These are phyloP conservation scores for Blepharisma japonicum DNA, from an alignment of 73 alveolate genomes.

Conservation along the genomic window DNA sequence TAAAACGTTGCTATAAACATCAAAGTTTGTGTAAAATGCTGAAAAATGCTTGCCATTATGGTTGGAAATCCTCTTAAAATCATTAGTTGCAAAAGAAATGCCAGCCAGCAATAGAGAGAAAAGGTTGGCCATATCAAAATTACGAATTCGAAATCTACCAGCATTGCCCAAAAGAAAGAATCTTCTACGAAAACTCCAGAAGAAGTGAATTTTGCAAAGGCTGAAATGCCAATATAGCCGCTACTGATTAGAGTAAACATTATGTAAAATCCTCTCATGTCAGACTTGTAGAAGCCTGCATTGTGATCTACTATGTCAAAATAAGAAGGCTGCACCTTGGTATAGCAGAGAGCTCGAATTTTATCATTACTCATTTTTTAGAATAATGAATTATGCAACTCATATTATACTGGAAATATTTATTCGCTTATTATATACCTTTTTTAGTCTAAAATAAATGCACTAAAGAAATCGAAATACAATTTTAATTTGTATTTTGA, in stretches of 20 bases:
- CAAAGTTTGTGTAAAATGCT: constrained; percentile 35
- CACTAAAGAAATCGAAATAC: too few species aligned
- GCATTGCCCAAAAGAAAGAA: constrained; percentile 27
- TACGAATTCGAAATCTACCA: constrained; percentile 38
- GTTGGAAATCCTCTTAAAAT: constrained; percentile 31
- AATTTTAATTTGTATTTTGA: too few species aligned
- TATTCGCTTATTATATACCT: too few species aligned
- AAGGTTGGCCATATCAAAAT: constrained; percentile 43
- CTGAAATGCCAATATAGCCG: constrained; percentile 33
- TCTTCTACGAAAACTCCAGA: constrained; percentile 36
- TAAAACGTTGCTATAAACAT: constrained; percentile 41
- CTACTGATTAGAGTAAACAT: constrained; percentile 32
- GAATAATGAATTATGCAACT: too few species aligned
- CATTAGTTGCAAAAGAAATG: constrained; percentile 28
- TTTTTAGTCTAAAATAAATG: too few species aligned
- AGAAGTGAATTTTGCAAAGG: constrained; percentile 35
- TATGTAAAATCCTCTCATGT: constrained; percentile 46
- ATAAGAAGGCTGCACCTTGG: constrained; percentile 23
- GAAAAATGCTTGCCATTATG: background rate
- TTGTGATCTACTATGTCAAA: constrained; percentile 39
- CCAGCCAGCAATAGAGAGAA: constrained; percentile 44
- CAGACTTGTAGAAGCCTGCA: constrained; percentile 37
- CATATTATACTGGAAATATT: too few species aligned
- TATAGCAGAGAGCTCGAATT: constrained; percentile 20
- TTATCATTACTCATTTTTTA: too few species aligned